phyloP scores from a whole-genome alignment of 306 rosid genomes.

The Acacia crassicarpa region DNA sequence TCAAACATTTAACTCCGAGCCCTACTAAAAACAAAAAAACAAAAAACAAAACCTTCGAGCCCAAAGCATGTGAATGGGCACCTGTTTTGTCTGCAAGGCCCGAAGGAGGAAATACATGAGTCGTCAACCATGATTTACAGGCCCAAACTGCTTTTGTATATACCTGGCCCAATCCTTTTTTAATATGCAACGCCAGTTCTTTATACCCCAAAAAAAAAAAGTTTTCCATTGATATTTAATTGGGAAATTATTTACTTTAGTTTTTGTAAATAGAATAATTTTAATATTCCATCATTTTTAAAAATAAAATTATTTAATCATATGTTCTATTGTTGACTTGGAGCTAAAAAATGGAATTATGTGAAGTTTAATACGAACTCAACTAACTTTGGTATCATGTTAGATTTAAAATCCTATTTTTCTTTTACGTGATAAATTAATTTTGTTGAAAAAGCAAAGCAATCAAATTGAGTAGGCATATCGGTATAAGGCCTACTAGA shows the following conservation, averaged over 20 bases:
- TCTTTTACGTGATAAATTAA: not conserved
- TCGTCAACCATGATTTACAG: not conserved
- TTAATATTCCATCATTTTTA: not conserved
- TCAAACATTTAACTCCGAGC: not conserved
- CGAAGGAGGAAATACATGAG: not conserved
- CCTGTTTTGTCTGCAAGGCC: not conserved
- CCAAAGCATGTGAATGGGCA: not conserved
- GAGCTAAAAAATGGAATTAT: not conserved
- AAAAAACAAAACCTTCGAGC: no score
- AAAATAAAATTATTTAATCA: not conserved
- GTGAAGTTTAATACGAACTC: not conserved
- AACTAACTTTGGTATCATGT: not conserved
- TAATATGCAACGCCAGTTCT: not conserved
- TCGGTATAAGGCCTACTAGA: fast-evolving
- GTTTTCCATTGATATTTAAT: not conserved
- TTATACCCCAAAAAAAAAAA: no score
- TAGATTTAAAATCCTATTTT: not conserved
- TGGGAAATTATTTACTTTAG: not conserved
- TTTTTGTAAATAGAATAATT: not conserved
- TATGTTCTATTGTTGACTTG: not conserved
- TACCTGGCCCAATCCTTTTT: not conserved
- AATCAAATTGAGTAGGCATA: no score
- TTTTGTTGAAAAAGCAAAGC: not conserved
- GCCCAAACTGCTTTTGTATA: not conserved
- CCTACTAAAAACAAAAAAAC: no score